Evolutionary conservation across 768 basidiomycete genomes (phyloP), one percentile per base, ranked within the genome.

Genomic region (Hygrocybe punicea): DNA sequence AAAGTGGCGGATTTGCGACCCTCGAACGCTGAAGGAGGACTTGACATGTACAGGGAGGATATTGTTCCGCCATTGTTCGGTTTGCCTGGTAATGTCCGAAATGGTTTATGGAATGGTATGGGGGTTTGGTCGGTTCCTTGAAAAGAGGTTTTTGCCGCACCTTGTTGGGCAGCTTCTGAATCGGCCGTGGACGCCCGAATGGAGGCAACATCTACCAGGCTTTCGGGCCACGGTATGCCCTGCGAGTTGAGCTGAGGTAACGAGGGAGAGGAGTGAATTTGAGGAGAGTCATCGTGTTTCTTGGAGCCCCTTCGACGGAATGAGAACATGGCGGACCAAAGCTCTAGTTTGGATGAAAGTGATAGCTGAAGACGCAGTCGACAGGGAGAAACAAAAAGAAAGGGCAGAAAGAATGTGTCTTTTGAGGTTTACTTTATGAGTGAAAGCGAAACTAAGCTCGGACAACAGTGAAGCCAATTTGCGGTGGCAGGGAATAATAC

Each of bases 21-120:
- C 53, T 84, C 85, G 65, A 89, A 89, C 13, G 83, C 77, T 23
- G 83, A 78, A 10, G 86, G 85, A 16, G 84, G 78, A 56, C 69
- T 72, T 34, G 82, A 74, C 81, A 83, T 86, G 63, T 90, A 91
- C 67, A 90, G 66, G 6, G 85, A 78, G 36, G 87, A 89, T 54
- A 91, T 91, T 51, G 82, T 71, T 50, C 68, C 73, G 37, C 77
- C 78, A 63, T 78, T 74, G 6, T 60, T 69, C 46, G 74, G 69
- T 63, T 73, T 78, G 69, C 78, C 78, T 79, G 73, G 64, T 72
- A 73, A 73, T 53, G 67, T 71, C 69, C 86, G 81, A 79, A 89
- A 90, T 47, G 90, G 90, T 82, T 87, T 89, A 72, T 92, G 89
- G 80, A 91, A 91, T 63, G 84, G 79, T 71, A 87, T 86, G 65